Conservation (phyloP, 1,139 yeast species). For the Chernovozyma sophiae-reginae region DNA sequence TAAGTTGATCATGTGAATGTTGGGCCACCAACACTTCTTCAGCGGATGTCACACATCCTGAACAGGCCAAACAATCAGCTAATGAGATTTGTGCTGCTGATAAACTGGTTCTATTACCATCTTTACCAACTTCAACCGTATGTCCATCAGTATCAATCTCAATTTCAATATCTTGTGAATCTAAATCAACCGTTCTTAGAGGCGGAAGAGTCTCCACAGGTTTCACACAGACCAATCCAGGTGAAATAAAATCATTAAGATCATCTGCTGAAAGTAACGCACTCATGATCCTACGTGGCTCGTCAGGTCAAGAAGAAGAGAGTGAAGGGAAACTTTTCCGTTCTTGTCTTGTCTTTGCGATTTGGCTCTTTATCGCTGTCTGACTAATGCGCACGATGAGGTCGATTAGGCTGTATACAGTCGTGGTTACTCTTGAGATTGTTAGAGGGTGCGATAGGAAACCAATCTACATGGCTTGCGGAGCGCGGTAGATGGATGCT, state of each 20-base stretch:
- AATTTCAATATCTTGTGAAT: conserved; percentile 45
- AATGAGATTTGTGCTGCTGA: conserved; percentile 85
- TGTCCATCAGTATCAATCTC: conserved; percentile 64
- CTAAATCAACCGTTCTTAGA: conserved; percentile 9
- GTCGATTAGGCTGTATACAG: no score
- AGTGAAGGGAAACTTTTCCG: background rate
- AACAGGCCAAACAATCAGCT: conserved; percentile 92
- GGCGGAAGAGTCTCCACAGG: conserved; percentile 48
- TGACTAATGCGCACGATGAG: no score
- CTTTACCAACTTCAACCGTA: conserved; percentile 65
- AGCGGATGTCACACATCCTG: conserved; percentile 96
- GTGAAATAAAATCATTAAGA: conserved; percentile 88
- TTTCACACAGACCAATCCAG: conserved; percentile 92
- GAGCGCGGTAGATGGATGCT: no score
- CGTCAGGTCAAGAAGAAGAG: background rate
- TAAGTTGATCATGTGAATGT: conserved; percentile 79
- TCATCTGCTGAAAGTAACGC: conserved; percentile 85
- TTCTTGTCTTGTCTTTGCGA: no score
- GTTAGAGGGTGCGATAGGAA: no score
- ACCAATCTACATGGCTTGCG: no score
- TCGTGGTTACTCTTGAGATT: no score
- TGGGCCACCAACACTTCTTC: conserved; percentile 89
- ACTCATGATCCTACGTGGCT: no score
- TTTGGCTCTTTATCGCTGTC: no score
- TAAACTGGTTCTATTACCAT: conserved; percentile 48